Percentiles rank a stretch among this genome's conserved stretches.
These are phyloP conservation scores for Raphidocelis subcapitata DNA, from an alignment of 139 green algal genomes.

Conservation along the genomic window DNA sequence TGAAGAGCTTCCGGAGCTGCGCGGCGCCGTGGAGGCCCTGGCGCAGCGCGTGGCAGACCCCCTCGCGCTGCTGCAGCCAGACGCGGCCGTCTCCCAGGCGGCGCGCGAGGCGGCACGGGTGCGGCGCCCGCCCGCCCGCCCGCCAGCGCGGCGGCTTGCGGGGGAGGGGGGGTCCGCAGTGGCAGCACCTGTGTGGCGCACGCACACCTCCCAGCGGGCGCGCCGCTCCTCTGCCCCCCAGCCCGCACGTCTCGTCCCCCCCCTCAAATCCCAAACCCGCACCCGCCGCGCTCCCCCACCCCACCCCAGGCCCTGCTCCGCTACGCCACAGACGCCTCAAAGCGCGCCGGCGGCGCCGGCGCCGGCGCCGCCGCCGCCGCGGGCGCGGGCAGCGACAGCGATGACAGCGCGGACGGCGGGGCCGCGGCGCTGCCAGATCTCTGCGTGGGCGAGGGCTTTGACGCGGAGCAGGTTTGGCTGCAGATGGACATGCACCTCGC, in stretches of 20 bases:
- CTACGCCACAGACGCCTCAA: constrained; percentile 4
- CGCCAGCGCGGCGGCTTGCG: too few species aligned
- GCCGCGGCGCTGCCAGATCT: constrained; percentile 36
- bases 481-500: constrained; percentile 22
- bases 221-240: too few species aligned
- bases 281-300: background rate
- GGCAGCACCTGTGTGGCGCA: too few species aligned
- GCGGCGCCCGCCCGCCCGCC: background rate
- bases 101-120: constrained; percentile 59
- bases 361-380: background rate
- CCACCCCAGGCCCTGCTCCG: constrained; percentile 11
- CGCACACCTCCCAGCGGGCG: too few species aligned
- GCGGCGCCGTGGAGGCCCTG: constrained; percentile 32
- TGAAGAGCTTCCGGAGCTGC: constrained; percentile 20
- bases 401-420: background rate
- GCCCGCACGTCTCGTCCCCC: background rate
- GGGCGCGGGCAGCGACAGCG: background rate
- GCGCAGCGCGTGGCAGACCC: constrained; percentile 34
- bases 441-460: constrained; percentile 43
- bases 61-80: constrained; percentile 61
- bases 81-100: constrained; percentile 39
- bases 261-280: background rate
- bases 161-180: too few species aligned
- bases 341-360: background rate
- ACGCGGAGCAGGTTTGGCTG: constrained; percentile 51